Evolutionary conservation across 2,329 filamentous ascomycete genomes (phyloP).

Genomic region (Ophiocordyceps camponoti-saundersi): DNA sequence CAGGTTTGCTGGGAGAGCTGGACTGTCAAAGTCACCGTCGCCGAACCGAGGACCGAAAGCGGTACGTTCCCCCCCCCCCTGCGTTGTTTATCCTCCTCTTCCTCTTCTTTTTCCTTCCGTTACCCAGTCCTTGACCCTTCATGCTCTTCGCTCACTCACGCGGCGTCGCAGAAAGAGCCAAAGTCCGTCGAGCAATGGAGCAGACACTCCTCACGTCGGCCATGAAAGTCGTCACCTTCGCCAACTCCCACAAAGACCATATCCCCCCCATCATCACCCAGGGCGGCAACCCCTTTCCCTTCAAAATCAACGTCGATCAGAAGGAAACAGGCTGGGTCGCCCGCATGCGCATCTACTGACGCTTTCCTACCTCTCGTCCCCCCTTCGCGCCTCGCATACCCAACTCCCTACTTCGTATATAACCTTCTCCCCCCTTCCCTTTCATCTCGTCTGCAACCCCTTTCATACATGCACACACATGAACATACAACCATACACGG

Average conservation of each 20-base stretch:
- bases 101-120: neutral
- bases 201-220: conserved; percentile 73
- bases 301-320: conserved; percentile 79
- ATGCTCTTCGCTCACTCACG: too few relatives aligned
- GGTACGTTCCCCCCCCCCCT: conserved; percentile 34
- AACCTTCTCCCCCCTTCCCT: neutral
- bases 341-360: conserved; percentile 57
- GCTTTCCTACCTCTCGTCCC: neutral
- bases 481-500: too few relatives aligned
- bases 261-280: conserved; percentile 95
- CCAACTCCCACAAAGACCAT: conserved; percentile 82
- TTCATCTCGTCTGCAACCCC: neutral
- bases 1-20: conserved; percentile 96
- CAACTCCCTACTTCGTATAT: neutral
- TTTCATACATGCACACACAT: too few relatives aligned
- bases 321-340: conserved; percentile 62
- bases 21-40: conserved; percentile 86
- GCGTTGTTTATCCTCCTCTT: neutral
- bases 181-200: conserved; percentile 82
- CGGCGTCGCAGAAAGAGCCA: conserved; percentile 53
- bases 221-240: conserved; percentile 76
- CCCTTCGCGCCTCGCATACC: too few relatives aligned
- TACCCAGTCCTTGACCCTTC: too few relatives aligned
- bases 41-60: conserved; percentile 73
- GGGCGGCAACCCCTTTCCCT: conserved; percentile 87